Base-by-base conservation (phyloP, 2,329 filamentous ascomycete species). In the Penicillium sclerotigenum region DNA sequence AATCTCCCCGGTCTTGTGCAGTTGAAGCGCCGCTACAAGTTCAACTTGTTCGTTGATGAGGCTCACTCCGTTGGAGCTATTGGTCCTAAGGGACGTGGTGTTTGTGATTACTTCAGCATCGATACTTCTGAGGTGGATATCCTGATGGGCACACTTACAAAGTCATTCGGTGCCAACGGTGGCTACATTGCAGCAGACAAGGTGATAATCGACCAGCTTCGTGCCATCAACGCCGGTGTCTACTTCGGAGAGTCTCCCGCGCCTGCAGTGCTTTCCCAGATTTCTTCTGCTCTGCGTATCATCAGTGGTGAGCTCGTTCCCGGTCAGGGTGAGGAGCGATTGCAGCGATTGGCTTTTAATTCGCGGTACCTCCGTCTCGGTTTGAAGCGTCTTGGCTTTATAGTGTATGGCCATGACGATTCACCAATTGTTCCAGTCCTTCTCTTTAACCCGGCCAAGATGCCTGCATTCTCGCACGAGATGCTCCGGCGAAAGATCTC, bases 401-500 rank as follows among this genome's bases (percentile, higher is more conserved):
- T 99, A 71, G 88, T 97, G 52, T 97, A 95, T 71, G 94, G 94
- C 59, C 92, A 97, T 73, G 94, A 99, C 71, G 94, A 99, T 77
- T 97, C 92, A 5, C 94, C 94, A 54, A 97, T 99, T 66, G 91
- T 99, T 65, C 94, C 94, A 52, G 76, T 99, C 64, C 84, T 96
- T 69, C 86, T 99, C 28, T 99, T 97, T 81, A 91, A 97, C 77
- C 94, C 94, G n/a, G 94, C 90, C 68, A 99, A 99, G 79, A 97
- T 99, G 82, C 90, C 93, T 5, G 93, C 94, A 57, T 99, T 99
- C 76, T 97, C 91, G 47, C 94, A 96, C 72, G 94, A 97, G 75
- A 97, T 99, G 94, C 84, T 97, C 58, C 90, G 90, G 78, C 90
- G 94, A 70, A 97, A 97, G 76, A 97, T 99, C 66, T 94, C 93